Conservation (phyloP, 2,329 filamentous ascomycete species). For the Anthostomella pinea region DNA sequence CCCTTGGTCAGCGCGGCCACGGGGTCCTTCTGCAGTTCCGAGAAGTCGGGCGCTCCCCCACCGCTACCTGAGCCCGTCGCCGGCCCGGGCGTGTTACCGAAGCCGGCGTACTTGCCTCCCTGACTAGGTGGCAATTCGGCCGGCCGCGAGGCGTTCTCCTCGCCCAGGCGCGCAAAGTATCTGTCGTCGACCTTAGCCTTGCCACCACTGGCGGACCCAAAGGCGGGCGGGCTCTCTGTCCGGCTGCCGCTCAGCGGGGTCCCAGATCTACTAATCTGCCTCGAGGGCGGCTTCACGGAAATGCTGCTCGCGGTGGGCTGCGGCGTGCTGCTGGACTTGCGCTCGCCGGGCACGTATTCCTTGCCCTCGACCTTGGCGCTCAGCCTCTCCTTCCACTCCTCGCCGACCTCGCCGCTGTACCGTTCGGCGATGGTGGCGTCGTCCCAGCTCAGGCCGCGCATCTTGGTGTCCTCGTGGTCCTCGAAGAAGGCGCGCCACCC, state of each 20-base stretch:
- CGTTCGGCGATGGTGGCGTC: conserved; percentile 86
- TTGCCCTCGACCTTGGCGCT: conserved; percentile 82
- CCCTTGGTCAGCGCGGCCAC: conserved; percentile 85
- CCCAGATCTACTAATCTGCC: conserved; percentile 33
- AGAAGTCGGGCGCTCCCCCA: conserved; percentile 61
- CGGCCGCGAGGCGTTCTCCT: conserved; percentile 74
- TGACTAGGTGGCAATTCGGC: conserved; percentile 79
- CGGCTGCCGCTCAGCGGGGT: conserved; percentile 39
- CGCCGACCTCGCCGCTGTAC: conserved; percentile 84
- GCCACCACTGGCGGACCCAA: conserved; percentile 32
- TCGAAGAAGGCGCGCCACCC: conserved; percentile 88
- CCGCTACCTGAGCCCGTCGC: conserved; percentile 41
- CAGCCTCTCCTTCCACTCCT: conserved; percentile 92
- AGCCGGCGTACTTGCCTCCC: conserved; percentile 88
- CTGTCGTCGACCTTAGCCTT: conserved; percentile 73
- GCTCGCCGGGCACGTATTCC: conserved; percentile 77
- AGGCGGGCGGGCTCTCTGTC: conserved; percentile 39
- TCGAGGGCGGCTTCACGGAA: conserved; percentile 34
- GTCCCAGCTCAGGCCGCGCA: conserved; percentile 72
- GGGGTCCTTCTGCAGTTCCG: conserved; percentile 89
- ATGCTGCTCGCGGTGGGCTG: conserved; percentile 31
- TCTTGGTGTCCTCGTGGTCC: conserved; percentile 61
- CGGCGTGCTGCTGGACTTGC: conserved; percentile 41
- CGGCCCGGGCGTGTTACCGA: conserved; percentile 72
- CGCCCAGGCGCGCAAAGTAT: conserved; percentile 84